Base-by-base conservation (phyloP, 768 basidiomycete species). In the Hygrocybe punicea region DNA sequence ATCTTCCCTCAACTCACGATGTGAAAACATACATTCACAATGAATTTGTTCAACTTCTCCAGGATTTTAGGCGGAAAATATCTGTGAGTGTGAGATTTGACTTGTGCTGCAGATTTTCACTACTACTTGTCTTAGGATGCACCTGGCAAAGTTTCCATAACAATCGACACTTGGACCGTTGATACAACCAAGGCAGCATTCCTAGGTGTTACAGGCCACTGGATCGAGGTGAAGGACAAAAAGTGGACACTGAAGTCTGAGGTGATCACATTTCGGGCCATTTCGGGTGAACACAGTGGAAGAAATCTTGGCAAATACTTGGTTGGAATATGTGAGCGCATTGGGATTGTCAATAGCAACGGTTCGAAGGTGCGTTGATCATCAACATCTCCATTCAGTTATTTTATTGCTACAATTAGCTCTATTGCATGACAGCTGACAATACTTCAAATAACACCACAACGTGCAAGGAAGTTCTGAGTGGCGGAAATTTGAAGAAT, bases 371-470 rank as follows among this genome's bases (percentile, higher is more conserved):
- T 70, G 36, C n/a, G 63, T 59, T 10, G 34, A n/a, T n/a, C n/a
- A n/a, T n/a, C n/a, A n/a, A n/a, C n/a, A n/a, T n/a, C n/a, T 48
- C 4, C 44, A 55, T 17, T 35, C n/a, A n/a, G 40, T 21, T 45
- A 29, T 35, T 48, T 40, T 49, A 36, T 34, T 35, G 51, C 3
- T 55, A 39, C 21, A 36, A 40, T 16, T 11, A 71, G 69, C 60
- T 71, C 8, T 51, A 56, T 23, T 58, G 56, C 17, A 42, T 61
- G n/a, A 70, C 65, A 0, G 49, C 63, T 9, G 66, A 71, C 54
- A 71, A 71, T 42, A 60, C 67, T 0, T 53, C 51, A 7, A 67
- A 65, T 51, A 71, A 71, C 36, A 53, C 58, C 24, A 62, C 62
- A 4, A 49, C 58, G 1, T 68, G 65, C 25, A 11, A 52, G 4